Conservation (phyloP, 2,329 filamentous ascomycete genomes). For the Didymella keratinophila region DNA sequence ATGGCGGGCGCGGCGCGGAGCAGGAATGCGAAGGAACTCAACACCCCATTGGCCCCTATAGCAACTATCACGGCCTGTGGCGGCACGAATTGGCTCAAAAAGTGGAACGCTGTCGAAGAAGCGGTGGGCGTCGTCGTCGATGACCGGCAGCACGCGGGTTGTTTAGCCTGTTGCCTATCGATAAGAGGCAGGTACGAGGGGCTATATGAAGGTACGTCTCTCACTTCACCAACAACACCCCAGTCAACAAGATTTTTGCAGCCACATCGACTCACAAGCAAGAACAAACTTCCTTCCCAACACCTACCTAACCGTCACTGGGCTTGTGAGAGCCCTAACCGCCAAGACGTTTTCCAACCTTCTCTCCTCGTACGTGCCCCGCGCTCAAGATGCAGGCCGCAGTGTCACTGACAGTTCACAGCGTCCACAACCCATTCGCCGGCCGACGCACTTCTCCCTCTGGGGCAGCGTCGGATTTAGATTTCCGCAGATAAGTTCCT, state of each 20-base stretch:
- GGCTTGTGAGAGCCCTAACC: slow-evolving; percentile 59
- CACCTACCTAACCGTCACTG: slow-evolving; percentile 32
- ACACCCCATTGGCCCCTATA: slow-evolving; percentile 35
- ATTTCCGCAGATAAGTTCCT: slow-evolving; percentile 50
- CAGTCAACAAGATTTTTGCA: slow-evolving; percentile 18
- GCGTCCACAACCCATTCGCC: slow-evolving; percentile 95
- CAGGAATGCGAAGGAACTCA: slow-evolving; percentile 11
- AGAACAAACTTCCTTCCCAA: slow-evolving; percentile 17
- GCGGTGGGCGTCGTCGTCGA: slow-evolving; percentile 41
- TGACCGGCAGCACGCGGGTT: slow-evolving; percentile 40
- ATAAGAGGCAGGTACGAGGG: slow-evolving; percentile 29
- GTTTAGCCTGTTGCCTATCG: slow-evolving; percentile 28
- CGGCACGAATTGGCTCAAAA: slow-evolving; percentile 33
- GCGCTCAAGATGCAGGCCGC: slow-evolving; percentile 18
- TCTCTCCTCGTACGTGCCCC: slow-evolving; percentile 83
- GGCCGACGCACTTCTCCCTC: slow-evolving; percentile 90
- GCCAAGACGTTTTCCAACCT: slow-evolving; percentile 98
- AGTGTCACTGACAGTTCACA: slow-evolving; percentile 52
- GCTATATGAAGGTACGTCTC: slow-evolving; percentile 27
- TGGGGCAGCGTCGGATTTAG: slow-evolving; percentile 76
- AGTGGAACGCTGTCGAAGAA: slow-evolving; percentile 39
- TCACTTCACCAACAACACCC: slow-evolving; percentile 19
- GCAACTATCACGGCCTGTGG: slow-evolving; percentile 24
- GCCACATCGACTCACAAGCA: slow-evolving; percentile 18
- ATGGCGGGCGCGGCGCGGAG: slow-evolving; percentile 31